Base-by-base conservation (phyloP, 805 yeast genomes). In the Saccharomycopsis capsularis region DNA sequence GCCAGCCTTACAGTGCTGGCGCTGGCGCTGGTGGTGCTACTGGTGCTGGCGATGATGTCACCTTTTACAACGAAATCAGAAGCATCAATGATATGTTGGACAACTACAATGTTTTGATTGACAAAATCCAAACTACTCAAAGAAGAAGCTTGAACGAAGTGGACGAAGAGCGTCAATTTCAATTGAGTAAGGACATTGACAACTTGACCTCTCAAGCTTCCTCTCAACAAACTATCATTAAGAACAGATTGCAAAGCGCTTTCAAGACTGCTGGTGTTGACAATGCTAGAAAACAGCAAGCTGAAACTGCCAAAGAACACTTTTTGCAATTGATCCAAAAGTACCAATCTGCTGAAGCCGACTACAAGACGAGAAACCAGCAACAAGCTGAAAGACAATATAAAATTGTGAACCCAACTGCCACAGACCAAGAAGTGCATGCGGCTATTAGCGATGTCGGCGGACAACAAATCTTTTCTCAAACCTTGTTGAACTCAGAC, bases 371-470 rank as follows among this genome's bases (percentile, higher is more conserved):
- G 64, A 80, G 83, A 59, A 87, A 86, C 65, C 81, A 84, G 64
- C 79, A 79, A 54, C 95, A 86, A 62, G 96, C 96, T 44, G 90
- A 83, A 60, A 81, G 96, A 66, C 98, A 91, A 74, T 90, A 84
- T 71, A 81, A 80, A 63, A 86, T 93, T 60, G 93, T 87, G 55
- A 84, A 81, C 60, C 95, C 95, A 6, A 84, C 81, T 53, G 93
- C 95, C 3, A 75, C 91, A 18, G 85, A 84, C 24, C 85, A 74
- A 44, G 95, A 91, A 69, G 85, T 91, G 53, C 79, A 78, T 56
- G 86, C 82, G 46, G 95, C 90, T 44, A 81, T 90, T 51, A 90
- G 83, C 58, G 95, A 88, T 60, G 79, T 78, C 48, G 85, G 84
- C 56, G 85, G 88, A 47, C 89, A 84, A 63, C 98, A 91, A 69